Percentiles rank a stretch among this genome's conserved stretches.
phyloP scores from a whole-genome alignment of 306 rosid species.

The Abrus precatorius region DNA sequence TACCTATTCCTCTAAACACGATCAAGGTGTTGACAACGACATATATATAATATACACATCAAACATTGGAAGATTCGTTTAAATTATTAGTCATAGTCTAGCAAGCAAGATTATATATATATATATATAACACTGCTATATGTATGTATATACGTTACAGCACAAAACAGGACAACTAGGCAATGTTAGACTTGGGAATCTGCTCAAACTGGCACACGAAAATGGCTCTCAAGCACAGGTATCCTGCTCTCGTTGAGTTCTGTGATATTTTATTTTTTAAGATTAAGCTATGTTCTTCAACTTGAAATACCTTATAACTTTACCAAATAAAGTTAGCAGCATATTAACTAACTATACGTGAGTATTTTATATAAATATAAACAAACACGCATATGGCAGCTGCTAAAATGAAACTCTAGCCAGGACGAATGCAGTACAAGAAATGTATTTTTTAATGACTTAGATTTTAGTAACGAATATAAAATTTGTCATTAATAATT shows the following conservation, averaged over 20 bases:
- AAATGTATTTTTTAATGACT: too few species aligned
- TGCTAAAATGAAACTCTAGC: constrained; percentile 49
- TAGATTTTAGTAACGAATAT: too few species aligned
- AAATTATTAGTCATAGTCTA: constrained; percentile 7
- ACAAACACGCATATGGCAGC: constrained; percentile 36
- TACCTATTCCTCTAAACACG: constrained; percentile 26
- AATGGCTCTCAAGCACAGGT: constrained; percentile 34
- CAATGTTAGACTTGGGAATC: constrained; percentile 34
- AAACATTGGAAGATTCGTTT: constrained; percentile 48
- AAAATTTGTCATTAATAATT: too few species aligned
- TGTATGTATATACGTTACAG: neutral
- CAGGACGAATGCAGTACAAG: constrained; percentile 56
- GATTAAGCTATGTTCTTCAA: constrained; percentile 32
- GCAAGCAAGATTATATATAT: neutral
- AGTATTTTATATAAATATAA: neutral
- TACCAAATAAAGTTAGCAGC: too few species aligned
- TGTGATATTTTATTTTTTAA: constrained; percentile 8
- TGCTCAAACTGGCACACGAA: constrained; percentile 15
- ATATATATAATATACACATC: neutral
- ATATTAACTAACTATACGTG: neutral
- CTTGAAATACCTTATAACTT: neutral
- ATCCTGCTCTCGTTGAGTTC: neutral
- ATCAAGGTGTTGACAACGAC: constrained; percentile 47
- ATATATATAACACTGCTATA: neutral
- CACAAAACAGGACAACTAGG: constrained; percentile 37